A percentile compares a stretch with the other conserved stretches of the same genome.
These are phyloP conservation scores for Balamuthia mandrillaris DNA, from an alignment of 208 protist genomes.

Conservation along the genomic window DNA sequence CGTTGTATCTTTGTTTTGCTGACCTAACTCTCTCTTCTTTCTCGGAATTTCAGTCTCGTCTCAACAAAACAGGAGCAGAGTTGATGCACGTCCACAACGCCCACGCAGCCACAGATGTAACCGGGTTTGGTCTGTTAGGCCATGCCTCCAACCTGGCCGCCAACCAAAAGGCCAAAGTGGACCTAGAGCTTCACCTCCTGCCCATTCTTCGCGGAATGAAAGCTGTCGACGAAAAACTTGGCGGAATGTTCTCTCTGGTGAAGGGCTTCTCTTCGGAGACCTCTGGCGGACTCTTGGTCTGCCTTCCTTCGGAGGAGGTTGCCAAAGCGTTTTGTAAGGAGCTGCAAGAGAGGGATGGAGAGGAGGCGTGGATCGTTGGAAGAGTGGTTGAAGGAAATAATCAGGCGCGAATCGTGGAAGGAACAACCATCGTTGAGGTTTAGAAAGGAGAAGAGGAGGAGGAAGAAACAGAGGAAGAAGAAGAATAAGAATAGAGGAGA, in stretches of 20 bases:
- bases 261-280: constrained; percentile 88
- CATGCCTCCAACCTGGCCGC: constrained; percentile 87
- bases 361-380: constrained; percentile 84
- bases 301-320: constrained; percentile 69
- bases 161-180: constrained; percentile 67
- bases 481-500: neutral
- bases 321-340: constrained; percentile 75
- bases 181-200: constrained; percentile 79
- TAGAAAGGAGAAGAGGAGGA: neutral
- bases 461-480: neutral
- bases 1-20: too few relatives aligned
- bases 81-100: constrained; percentile 84
- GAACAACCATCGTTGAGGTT: neutral
- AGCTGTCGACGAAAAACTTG: constrained; percentile 75
- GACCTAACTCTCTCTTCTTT: too few relatives aligned
- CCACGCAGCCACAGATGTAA: constrained; percentile 91
- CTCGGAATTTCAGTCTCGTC: constrained; percentile 46
- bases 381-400: constrained; percentile 37
- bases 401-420: neutral
- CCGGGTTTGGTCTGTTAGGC: constrained; percentile 71
- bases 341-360: constrained; percentile 72
- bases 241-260: constrained; percentile 85
- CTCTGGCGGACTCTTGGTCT: constrained; percentile 88
- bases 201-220: constrained; percentile 83
- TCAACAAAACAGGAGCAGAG: constrained; percentile 82